Base-by-base conservation (phyloP, 129 eudicot genomes). In the Helichrysum umbraculigerum region DNA sequence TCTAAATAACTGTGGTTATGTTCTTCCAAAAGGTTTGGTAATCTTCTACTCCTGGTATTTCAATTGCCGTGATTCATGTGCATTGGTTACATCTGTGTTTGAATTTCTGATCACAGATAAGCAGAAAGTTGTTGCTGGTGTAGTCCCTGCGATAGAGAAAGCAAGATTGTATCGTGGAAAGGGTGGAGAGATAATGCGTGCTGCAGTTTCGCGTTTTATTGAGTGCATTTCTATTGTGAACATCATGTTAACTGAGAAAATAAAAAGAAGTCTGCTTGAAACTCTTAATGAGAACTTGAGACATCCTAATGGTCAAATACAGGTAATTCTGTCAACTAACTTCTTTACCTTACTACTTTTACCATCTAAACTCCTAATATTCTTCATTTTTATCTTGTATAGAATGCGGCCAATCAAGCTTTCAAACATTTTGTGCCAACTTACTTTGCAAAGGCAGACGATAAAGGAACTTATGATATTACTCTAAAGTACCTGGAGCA, bases 161-260 rank as follows among this genome's bases (percentile, higher is more conserved):
- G 97, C 99, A 62, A 84, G 99, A 72, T 82, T 94, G 39, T 94
- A 94, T 79, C 93, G 99, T 51, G 99, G 99, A 70, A 94, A 94
- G 72, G 97, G 99, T 69, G 99, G 99, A 78, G 97, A 94, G 82
- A 89, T 94, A 54, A 94, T 94, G 99, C 92, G 97, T 29, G 81
- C 90, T 82, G 93, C 99, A 77, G 99, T 94, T 78, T 94, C 97
- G 19, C 92, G 96, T 69, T 94, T 91, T 69, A 87, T 89, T 78
- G 89, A 94, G 79, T 89, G 96, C 75, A 91, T 87, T 68, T 85
- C 99, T 66, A 58, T 76, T 35, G 93, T 93, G 16, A 83, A 78
- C 66, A 74, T 94, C 60, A 67, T 60, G 52, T 78, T 94, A 72
- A 85, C 93, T 41, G 96, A 91, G 50, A 94, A 87, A 74, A 78